Conservation (phyloP, 1,284 basidiomycete species). For the Irpex rosettiformis region DNA sequence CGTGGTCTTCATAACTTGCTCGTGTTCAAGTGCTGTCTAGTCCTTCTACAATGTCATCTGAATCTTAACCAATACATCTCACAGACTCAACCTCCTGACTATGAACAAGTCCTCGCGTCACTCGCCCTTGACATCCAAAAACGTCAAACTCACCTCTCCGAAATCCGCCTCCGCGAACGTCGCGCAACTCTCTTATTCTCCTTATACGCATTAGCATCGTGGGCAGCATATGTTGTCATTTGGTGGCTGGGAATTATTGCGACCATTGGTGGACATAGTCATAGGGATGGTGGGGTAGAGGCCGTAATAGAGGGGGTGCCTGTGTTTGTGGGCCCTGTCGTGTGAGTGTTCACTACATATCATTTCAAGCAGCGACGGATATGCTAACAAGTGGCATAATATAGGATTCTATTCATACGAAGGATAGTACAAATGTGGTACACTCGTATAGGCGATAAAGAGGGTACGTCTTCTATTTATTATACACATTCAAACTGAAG, state of each 20-base stretch:
- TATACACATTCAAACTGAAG: background rate
- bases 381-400: background rate
- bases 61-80: too few relatives aligned
- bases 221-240: slow-evolving; percentile 75
- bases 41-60: too few relatives aligned
- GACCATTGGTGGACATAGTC: slow-evolving; percentile 26
- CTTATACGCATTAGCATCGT: slow-evolving; percentile 76
- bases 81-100: slow-evolving; percentile 52
- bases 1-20: background rate
- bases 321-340: slow-evolving; percentile 71
- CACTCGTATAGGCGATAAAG: slow-evolving; percentile 75
- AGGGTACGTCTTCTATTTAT: slow-evolving; percentile 59
- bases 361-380: background rate
- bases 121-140: slow-evolving; percentile 69
- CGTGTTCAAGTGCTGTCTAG: too few relatives aligned
- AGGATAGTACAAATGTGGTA: slow-evolving; percentile 89
- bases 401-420: slow-evolving; percentile 79
- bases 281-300: slow-evolving; percentile 39
- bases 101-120: slow-evolving; percentile 62
- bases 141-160: slow-evolving; percentile 78
- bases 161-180: slow-evolving; percentile 85
- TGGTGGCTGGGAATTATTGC: slow-evolving; percentile 80
- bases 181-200: slow-evolving; percentile 80
- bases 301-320: slow-evolving; percentile 48
- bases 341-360: slow-evolving; percentile 50